phyloP scores from a whole-genome alignment of 108 stramenopile genomes.

The Mediolabrus comicus region DNA sequence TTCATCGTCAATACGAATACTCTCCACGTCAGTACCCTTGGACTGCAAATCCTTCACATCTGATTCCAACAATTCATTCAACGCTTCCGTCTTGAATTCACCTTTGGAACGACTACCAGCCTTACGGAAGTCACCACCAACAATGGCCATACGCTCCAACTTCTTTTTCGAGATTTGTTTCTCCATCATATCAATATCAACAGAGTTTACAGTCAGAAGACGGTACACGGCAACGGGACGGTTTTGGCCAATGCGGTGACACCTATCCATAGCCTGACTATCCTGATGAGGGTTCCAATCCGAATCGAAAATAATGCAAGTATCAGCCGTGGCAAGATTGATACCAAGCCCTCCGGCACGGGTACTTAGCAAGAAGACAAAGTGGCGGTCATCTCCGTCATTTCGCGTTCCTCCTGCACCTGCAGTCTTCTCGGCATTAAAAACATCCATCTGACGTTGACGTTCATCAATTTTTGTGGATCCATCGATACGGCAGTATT shows the following conservation, averaged over 20 bases:
- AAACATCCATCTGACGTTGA: slow-evolving; percentile 93
- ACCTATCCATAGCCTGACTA: slow-evolving; percentile 92
- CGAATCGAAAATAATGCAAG: slow-evolving; percentile 97
- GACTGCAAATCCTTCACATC: slow-evolving; percentile 89
- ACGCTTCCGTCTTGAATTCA: slow-evolving; percentile 70
- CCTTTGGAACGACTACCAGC: slow-evolving; percentile 79
- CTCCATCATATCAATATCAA: slow-evolving; percentile 99
- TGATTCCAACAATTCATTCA: slow-evolving; percentile 75
- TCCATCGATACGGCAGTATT: slow-evolving; percentile 95
- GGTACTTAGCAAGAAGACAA: slow-evolving; percentile 94
- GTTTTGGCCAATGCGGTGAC: slow-evolving; percentile 93
- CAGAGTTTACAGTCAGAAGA: slow-evolving; percentile 90
- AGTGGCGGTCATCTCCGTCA: slow-evolving; percentile 72
- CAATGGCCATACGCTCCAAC: slow-evolving; percentile 95
- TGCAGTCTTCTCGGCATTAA: slow-evolving; percentile 86
- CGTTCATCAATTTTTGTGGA: slow-evolving; percentile 94
- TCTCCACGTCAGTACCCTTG: slow-evolving; percentile 70
- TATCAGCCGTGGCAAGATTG: slow-evolving; percentile 95
- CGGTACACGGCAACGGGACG: slow-evolving; percentile 95
- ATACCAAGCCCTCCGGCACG: slow-evolving; percentile 97
- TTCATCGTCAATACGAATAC: slow-evolving; percentile 80
- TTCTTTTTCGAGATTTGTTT: slow-evolving; percentile 94
- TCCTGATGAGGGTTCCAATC: slow-evolving; percentile 99
- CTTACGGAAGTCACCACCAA: slow-evolving; percentile 94
- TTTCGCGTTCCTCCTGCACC: slow-evolving; percentile 65